A percentile compares a stretch with the other conserved stretches of the same genome.
Conservation (phyloP, 371 early-diverging fungal species). For the Syncephalastrum monosporum region DNA sequence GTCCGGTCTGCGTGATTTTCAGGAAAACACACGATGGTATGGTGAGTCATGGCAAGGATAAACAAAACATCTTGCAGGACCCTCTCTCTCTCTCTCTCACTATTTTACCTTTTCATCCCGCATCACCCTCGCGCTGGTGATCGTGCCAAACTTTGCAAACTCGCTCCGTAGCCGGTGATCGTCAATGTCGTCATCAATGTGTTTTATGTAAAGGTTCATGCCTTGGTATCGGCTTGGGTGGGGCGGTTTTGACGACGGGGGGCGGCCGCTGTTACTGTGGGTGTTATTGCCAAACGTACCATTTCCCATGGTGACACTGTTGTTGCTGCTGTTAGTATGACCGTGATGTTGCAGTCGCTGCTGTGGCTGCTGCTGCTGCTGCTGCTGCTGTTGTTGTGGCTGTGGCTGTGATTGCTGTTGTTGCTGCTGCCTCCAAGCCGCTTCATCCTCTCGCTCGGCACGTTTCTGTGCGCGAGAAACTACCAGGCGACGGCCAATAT, state of each 20-base stretch:
- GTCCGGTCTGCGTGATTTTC: constrained; percentile 34
- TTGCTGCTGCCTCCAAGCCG: constrained; percentile 82
- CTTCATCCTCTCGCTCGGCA: constrained; percentile 95
- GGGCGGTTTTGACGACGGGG: constrained; percentile 53
- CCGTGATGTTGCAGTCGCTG: constrained; percentile 6
- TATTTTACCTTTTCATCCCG: constrained; percentile 70
- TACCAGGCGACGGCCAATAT: constrained; percentile 87
- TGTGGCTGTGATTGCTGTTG: constrained; percentile 52
- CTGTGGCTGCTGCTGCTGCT: constrained; percentile 1
- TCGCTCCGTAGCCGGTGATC: constrained; percentile 90
- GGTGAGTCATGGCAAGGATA: too few relatives aligned
- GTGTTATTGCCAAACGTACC: constrained; percentile 2
- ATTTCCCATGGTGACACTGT: neutral
- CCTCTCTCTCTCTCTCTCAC: neutral
- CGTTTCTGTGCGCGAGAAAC: constrained; percentile 99
- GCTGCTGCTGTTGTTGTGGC: constrained; percentile 17
- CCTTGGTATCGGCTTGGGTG: constrained; percentile 81
- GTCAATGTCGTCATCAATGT: constrained; percentile 90
- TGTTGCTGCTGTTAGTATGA: neutral
- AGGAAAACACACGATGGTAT: too few relatives aligned
- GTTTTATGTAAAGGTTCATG: constrained; percentile 97
- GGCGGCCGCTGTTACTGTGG: constrained; percentile 45
- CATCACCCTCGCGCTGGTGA: constrained; percentile 98
- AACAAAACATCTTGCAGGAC: neutral
- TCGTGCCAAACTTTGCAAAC: constrained; percentile 89